Base-by-base conservation (phyloP, 1,284 basidiomycete species). In the Volvariella volvacea region DNA sequence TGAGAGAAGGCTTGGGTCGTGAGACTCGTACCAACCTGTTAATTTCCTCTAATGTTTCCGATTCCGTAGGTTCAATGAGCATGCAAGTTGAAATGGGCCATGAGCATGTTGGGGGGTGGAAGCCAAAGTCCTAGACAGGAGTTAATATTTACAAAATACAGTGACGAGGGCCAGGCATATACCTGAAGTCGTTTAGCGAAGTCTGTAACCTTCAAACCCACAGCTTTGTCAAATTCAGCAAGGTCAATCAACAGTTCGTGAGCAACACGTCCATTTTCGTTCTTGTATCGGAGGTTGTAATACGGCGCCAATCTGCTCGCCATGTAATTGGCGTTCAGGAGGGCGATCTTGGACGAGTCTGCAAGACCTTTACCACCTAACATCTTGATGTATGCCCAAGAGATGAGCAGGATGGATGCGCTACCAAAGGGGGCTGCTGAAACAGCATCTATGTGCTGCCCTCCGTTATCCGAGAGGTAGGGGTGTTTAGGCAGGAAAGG, bases 301-400 rank as follows among this genome's bases (percentile, higher is more conserved):
- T 94, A 80, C 8, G 79, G 80, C 44, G 83, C 76, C 21, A 99
- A 78, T 39, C 92, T 80, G 55, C 85, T 76, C 9, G 94, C 93
- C 75, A 98, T 96, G 66, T 99, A 99, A 67, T 99, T 99, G 46
- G 95, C 95, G 57, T 87, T 96, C 41, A 99, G 76, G 21, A 99
- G 74, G 1, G 95, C 90, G 22, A 90, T 70, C 58, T 88, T 88
- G 7, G 93, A 90, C 2, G 92, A 84, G 52, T 91, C 77, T 33
- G 82, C 80, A 34, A 99, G 76, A 14, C 94, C 95, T 46, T 78
- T 67, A 17, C 93, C 94, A 25, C 95, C 95, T 22, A 98, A 82
- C 95, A 98, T 97, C 73, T 91, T 92, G 73, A 94, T 89, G 65
- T 93, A 94, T 14, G 92, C 91, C 95, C 95, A 99, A 1, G 95